Evolutionary conservation across 768 basidiomycete genomes (phyloP).

Genomic region (Mycena polygramma): DNA sequence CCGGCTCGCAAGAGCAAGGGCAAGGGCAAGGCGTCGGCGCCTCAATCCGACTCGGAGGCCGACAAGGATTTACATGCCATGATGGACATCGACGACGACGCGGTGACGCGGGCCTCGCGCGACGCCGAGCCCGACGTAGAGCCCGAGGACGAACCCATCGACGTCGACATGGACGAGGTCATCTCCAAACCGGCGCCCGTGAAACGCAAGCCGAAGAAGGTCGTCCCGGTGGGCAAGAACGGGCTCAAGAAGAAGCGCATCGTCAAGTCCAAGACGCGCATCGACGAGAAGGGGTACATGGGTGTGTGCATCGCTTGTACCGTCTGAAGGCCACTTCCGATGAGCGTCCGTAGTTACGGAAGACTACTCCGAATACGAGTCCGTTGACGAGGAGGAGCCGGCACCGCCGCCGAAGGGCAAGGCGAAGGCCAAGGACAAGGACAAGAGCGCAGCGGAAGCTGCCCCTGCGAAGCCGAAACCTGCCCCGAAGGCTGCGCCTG

Average conservation of each 20-base stretch:
- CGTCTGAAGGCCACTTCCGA: neutral
- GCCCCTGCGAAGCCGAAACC: slow-evolving; percentile 37
- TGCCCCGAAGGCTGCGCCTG: slow-evolving; percentile 27
- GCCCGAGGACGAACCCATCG: slow-evolving; percentile 42
- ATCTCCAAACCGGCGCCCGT: slow-evolving; percentile 48
- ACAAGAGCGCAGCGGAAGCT: slow-evolving; percentile 39
- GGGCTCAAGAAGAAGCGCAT: slow-evolving; percentile 82
- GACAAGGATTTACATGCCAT: slow-evolving; percentile 68
- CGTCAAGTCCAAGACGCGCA: slow-evolving; percentile 65
- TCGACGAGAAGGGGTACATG: slow-evolving; percentile 80
- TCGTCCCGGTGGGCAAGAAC: slow-evolving; percentile 80
- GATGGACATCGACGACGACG: slow-evolving; percentile 83
- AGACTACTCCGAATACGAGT: slow-evolving; percentile 87
- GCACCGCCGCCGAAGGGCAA: slow-evolving; percentile 44
- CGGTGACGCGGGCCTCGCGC: slow-evolving; percentile 48
- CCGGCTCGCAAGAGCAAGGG: slow-evolving; percentile 52
- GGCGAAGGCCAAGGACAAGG: slow-evolving; percentile 42
- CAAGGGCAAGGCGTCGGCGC: slow-evolving; percentile 41
- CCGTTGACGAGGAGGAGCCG: slow-evolving; percentile 69
- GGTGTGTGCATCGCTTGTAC: slow-evolving; percentile 56
- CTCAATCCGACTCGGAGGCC: slow-evolving; percentile 50
- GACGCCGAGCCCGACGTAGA: slow-evolving; percentile 30
- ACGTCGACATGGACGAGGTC: slow-evolving; percentile 54
- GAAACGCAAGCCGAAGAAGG: slow-evolving; percentile 66
- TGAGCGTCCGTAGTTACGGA: slow-evolving; percentile 65